Percentiles rank a stretch among this genome's conserved stretches.
Evolutionary conservation across 192 early-diverging fungal species (phyloP).

Genomic region (Allomyces macrogynus): DNA sequence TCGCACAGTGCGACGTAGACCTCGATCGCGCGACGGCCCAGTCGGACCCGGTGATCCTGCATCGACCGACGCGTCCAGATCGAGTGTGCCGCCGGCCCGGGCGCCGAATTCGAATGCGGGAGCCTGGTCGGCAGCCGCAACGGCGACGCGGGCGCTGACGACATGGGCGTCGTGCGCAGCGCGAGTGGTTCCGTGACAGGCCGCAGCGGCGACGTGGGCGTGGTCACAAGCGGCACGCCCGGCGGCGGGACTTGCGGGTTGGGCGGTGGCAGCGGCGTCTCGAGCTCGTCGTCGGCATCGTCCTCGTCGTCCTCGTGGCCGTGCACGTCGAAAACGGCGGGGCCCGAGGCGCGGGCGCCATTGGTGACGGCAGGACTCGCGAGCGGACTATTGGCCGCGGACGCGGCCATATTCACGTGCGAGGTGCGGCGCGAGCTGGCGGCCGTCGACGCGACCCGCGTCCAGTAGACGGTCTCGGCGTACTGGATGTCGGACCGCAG

Average conservation of each 20-base stretch:
- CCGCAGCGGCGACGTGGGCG: slow-evolving; percentile 1
- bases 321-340: background rate
- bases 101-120: slow-evolving; percentile 1
- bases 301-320: slow-evolving; percentile 6
- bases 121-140: slow-evolving; percentile 12
- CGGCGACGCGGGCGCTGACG: slow-evolving; percentile 3
- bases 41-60: background rate
- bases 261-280: slow-evolving; percentile 1
- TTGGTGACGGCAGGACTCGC: background rate
- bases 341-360: background rate
- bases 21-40: slow-evolving; percentile 24
- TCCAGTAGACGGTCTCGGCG: slow-evolving; percentile 12
- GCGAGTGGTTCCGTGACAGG: slow-evolving; percentile 5
- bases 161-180: slow-evolving; percentile 8
- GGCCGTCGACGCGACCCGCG: background rate
- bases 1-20: slow-evolving; percentile 69
- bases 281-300: slow-evolving; percentile 3
- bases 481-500: slow-evolving; percentile 31
- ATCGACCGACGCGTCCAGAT: background rate
- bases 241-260: slow-evolving; percentile 8
- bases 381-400: background rate
- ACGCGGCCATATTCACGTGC: background rate
- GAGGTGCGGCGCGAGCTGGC: background rate
- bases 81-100: background rate
- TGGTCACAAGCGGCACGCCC: slow-evolving; percentile 5